Base-by-base conservation (phyloP, 352 stramenopile species). In the Pythium phragmitis region DNA sequence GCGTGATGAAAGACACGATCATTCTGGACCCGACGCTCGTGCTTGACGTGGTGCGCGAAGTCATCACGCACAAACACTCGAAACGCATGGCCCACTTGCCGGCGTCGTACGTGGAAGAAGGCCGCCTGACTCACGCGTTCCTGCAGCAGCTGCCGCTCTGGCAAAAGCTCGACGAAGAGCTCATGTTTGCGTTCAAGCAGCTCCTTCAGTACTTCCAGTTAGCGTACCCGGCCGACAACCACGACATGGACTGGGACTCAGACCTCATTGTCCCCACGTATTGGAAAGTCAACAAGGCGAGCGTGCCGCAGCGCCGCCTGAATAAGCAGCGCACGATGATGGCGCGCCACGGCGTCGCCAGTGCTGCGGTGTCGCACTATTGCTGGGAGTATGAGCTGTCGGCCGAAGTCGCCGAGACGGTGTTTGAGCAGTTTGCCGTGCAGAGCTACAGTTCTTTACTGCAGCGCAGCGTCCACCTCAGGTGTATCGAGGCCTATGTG, bases 321-420 rank as follows among this genome's bases (percentile, higher is more conserved):
- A 26, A 21, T 9, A 28, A 69, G 56, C 55, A 57, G 26, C 8
- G 2, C 0, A 56, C 55, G 3, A 46, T 49, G 7, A 39, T 57
- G 19, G 13, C 23, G 16, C 63, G 47, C 23, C 48, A 47, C 14
- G 62, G 62, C n/a, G 41, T 68, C 13, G 23, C 23, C 19, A 17
- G 21, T 39, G 47, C 37, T 37, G 50, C 19, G 21, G 41, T n/a
- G 45, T 33, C 19, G 4, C 16, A 66, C 30, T 64, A 69, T 26
- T 69, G 70, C 51, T 78, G 71, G 68, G 68, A 78, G 28, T 78
- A 74, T 19, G 67, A 64, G 2, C 39, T 78, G 8, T 49, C 65
- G 5, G 23, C 53, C 2, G 63, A 67, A 7, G 63, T 75, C 9
- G 60, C 71, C 3, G 57, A 73, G 33, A 73, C 67, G 12, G n/a